These are phyloP conservation scores for Fusarium kyushuense DNA, from an alignment of 2,329 filamentous ascomycete species.

Conservation along the genomic window DNA sequence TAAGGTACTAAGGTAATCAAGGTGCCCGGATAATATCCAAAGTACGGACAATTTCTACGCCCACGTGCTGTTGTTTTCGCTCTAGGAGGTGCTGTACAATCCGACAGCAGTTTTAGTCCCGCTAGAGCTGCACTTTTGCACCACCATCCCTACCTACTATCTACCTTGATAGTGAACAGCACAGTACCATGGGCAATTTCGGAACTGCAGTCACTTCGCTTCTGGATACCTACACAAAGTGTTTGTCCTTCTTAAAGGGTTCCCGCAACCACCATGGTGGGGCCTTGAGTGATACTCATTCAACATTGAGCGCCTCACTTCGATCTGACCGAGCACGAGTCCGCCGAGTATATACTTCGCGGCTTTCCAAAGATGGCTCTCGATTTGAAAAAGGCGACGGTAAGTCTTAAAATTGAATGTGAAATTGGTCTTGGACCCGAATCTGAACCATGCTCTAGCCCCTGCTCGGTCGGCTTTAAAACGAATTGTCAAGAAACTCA, in stretches of 20 bases:
- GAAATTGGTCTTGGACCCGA: slow-evolving; percentile 17
- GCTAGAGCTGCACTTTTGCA: slow-evolving; percentile 16
- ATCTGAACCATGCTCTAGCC: slow-evolving; percentile 47
- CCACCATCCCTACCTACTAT: too few species aligned
- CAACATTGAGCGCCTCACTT: slow-evolving; percentile 52
- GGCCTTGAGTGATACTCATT: slow-evolving; percentile 42
- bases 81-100: slow-evolving; percentile 4
- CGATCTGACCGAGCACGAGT: slow-evolving; percentile 58
- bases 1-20: too few species aligned
- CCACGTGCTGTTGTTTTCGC: slow-evolving; percentile 41
- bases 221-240: slow-evolving; percentile 62
- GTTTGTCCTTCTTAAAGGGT: slow-evolving; percentile 57
- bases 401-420: slow-evolving; percentile 51
- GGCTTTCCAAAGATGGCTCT: slow-evolving; percentile 56
- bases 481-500: slow-evolving; percentile 58
- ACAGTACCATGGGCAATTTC: slow-evolving; percentile 53
- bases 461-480: slow-evolving; percentile 56
- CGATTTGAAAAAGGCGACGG: slow-evolving; percentile 62
- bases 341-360: slow-evolving; percentile 57
- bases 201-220: slow-evolving; percentile 59
- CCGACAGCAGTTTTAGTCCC: slow-evolving; percentile 1
- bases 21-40: background rate
- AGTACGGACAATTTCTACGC: slow-evolving; percentile 14
- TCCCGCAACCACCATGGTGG: slow-evolving; percentile 46
- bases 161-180: slow-evolving; percentile 1